Evolutionary conservation across 805 yeast species (phyloP).

Genomic region (Saccharomycopsis synnaedendra): DNA sequence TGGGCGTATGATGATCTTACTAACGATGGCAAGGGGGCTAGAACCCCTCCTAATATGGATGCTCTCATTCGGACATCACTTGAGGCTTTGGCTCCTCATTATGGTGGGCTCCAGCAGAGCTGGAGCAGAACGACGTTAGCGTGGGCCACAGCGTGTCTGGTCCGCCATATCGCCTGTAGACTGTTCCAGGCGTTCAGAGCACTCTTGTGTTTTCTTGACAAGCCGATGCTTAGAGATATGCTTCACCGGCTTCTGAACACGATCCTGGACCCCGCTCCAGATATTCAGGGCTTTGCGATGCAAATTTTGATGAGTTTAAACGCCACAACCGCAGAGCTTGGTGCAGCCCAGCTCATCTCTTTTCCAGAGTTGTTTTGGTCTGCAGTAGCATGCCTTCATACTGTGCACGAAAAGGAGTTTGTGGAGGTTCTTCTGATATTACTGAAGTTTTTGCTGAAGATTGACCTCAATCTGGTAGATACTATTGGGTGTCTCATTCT

Average conservation of each 20-base stretch:
- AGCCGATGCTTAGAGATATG: conserved; percentile 86
- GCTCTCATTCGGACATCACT: conserved; percentile 51
- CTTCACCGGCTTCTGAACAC: conserved; percentile 87
- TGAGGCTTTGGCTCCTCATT: conserved; percentile 37
- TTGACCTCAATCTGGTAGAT: conserved; percentile 76
- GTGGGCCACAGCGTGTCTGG: conserved; percentile 98
- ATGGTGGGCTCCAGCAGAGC: conserved; percentile 50
- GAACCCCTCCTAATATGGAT: conserved; percentile 84
- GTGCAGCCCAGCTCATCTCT: conserved; percentile 64
- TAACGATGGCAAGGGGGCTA: conserved; percentile 64
- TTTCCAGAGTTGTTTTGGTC: conserved; percentile 96
- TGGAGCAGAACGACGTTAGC: conserved; percentile 78
- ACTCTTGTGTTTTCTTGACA: conserved; percentile 69
- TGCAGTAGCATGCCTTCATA: conserved; percentile 79
- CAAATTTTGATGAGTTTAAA: conserved; percentile 93
- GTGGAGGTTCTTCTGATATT: conserved; percentile 77
- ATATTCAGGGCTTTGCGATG: conserved; percentile 94
- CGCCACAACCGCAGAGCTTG: conserved; percentile 80
- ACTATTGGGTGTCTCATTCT: conserved; percentile 74
- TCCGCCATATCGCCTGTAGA: conserved; percentile 91
- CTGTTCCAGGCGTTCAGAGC: conserved; percentile 91
- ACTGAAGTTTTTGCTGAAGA: conserved; percentile 73
- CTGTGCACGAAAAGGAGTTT: conserved; percentile 88
- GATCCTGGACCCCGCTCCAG: conserved; percentile 76
- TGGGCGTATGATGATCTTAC: conserved; percentile 87